phyloP scores from a whole-genome alignment of 495 filamentous ascomycete genomes.

The Aspergillus sclerotioniger region DNA sequence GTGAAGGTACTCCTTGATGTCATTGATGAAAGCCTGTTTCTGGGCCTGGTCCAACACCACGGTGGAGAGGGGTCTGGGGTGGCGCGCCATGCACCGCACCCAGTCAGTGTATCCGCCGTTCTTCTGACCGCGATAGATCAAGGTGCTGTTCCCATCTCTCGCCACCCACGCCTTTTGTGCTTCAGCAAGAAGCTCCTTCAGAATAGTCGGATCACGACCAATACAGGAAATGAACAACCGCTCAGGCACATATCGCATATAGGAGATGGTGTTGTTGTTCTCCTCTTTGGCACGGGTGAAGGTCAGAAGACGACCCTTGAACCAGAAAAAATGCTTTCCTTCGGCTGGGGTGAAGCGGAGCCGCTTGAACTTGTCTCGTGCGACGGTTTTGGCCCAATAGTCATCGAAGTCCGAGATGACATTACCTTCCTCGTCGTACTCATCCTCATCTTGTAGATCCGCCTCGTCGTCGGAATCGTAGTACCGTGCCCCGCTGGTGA shows the following conservation, averaged over 20 bases:
- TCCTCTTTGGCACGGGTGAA: constrained; percentile 49
- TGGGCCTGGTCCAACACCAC: constrained; percentile 75
- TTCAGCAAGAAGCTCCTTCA: constrained; percentile 66
- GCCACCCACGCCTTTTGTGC: constrained; percentile 57
- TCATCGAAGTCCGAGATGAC: constrained; percentile 34
- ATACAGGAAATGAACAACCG: constrained; percentile 63
- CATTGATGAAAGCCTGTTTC: constrained; percentile 68
- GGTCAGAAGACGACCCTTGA: constrained; percentile 52
- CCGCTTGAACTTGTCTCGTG: constrained; percentile 53
- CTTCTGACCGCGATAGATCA: constrained; percentile 60
- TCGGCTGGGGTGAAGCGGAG: constrained; percentile 64
- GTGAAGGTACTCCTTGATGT: constrained; percentile 88
- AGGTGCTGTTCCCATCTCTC: constrained; percentile 59
- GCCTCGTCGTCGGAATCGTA: constrained; percentile 44
- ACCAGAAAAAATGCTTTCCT: constrained; percentile 67
- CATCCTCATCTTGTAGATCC: constrained; percentile 29
- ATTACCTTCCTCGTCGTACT: constrained; percentile 36
- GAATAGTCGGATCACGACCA: constrained; percentile 61
- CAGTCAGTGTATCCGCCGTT: constrained; percentile 49
- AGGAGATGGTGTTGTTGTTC: constrained; percentile 24
- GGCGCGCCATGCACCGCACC: constrained; percentile 64
- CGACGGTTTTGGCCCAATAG: constrained; percentile 46
- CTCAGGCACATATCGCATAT: constrained; percentile 44
- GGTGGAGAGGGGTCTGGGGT: constrained; percentile 74
- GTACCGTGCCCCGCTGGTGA: constrained; percentile 48